phyloP scores from a whole-genome alignment of 352 stramenopile species.

The Phytophthora palmivora region DNA sequence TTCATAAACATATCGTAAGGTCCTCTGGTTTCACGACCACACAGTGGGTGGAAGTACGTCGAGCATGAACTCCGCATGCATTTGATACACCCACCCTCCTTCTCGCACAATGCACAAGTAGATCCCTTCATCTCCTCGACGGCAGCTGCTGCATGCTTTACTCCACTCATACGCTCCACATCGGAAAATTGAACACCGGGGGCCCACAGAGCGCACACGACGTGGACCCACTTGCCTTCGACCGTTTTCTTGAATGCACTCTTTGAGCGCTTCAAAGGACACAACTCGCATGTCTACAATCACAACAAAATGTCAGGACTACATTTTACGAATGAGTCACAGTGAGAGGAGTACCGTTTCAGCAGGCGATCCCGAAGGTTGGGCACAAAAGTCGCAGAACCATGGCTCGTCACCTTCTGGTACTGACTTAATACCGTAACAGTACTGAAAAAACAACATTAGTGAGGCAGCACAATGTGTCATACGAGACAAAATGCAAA shows the following conservation, averaged over 20 bases:
- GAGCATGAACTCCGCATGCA: constrained; percentile 75
- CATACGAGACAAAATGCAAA: neutral
- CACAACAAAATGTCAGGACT: neutral
- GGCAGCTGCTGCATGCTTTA: constrained; percentile 77
- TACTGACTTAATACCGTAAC: constrained; percentile 85
- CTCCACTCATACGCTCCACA: constrained; percentile 82
- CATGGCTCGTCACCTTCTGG: constrained; percentile 84
- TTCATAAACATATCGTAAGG: constrained; percentile 93
- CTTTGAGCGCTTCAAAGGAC: constrained; percentile 67
- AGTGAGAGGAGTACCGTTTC: constrained; percentile 54
- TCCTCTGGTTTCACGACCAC: constrained; percentile 80
- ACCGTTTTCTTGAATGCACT: constrained; percentile 87
- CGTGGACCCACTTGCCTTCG: constrained; percentile 85
- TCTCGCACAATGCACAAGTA: constrained; percentile 68
- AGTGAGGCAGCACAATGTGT: neutral
- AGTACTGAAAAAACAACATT: constrained; percentile 64
- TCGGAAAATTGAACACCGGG: constrained; percentile 88
- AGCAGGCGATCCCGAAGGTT: constrained; percentile 42
- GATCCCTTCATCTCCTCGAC: constrained; percentile 71
- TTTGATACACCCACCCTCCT: constrained; percentile 84
- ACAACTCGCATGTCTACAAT: constrained; percentile 78
- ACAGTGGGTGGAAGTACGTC: constrained; percentile 85
- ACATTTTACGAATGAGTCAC: neutral
- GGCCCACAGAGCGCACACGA: constrained; percentile 88
- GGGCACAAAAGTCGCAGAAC: constrained; percentile 86